Evolutionary conservation across 345 rosid species (phyloP).

Genomic region (Citrus mangshanensis): DNA sequence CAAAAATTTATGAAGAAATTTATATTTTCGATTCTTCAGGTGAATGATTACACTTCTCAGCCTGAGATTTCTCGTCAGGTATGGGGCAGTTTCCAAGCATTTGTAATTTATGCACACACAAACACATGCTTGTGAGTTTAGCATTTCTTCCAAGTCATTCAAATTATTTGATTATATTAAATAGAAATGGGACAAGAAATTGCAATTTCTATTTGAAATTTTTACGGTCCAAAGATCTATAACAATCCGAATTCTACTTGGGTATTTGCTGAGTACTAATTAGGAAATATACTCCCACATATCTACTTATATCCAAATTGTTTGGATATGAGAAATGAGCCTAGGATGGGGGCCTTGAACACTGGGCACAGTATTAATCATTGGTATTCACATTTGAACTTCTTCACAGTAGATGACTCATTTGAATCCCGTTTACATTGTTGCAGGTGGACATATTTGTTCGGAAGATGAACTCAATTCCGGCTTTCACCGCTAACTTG

Average conservation of each 20-base stretch:
- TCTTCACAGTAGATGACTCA: not conserved
- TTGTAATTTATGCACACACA: not conserved
- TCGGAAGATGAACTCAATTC: conserved; percentile 84
- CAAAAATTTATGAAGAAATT: not conserved
- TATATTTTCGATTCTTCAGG: conserved; percentile 42
- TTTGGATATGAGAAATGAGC: too few species aligned
- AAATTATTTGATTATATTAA: not conserved
- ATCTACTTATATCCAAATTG: too few species aligned
- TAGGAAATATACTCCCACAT: too few species aligned
- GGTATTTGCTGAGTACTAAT: too few species aligned
- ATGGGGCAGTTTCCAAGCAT: not conserved
- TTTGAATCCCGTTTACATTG: not conserved
- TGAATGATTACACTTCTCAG: conserved; percentile 66
- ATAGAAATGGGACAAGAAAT: not conserved
- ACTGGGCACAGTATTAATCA: not conserved
- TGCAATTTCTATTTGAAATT: too few species aligned
- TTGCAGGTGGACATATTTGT: conserved; percentile 79
- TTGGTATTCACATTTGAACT: not conserved
- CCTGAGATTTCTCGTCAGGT: conserved; percentile 93
- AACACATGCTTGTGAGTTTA: not conserved
- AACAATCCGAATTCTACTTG: too few species aligned
- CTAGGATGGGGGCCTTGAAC: too few species aligned
- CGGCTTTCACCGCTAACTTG: conserved; percentile 94
- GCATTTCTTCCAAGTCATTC: not conserved
- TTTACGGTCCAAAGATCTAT: too few species aligned